Base-by-base conservation (phyloP, 371 early-diverging fungal genomes). In the Mycotypha africana region DNA sequence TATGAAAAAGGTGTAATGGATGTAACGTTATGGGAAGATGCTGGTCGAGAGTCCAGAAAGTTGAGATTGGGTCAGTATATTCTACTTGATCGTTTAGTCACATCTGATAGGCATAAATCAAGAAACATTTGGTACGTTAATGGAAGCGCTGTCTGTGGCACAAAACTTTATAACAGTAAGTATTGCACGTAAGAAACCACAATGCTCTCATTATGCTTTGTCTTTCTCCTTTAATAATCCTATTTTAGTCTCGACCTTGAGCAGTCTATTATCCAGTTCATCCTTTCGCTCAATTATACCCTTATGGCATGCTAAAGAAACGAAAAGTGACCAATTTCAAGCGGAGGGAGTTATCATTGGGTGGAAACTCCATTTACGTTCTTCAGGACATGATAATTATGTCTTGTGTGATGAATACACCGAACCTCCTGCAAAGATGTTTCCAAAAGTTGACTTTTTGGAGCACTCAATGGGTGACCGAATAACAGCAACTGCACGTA, bases 21-120 rank as follows among this genome's bases (percentile, higher is more conserved):
- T 35, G 52, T 71, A 28, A 67, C 67, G 11, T 44, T 71, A 9
- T 71, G 72, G 70, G 70, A 66, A 25, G 45, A 58, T 21, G 49
- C 57, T 9, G 70, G 70, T 1, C 53, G 49, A 33, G 45, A 41
- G 42, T 50, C 59, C 28, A 37, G 55, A 5, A 38, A 45, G 28
- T 31, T 67, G n/a, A 58, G 56, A 34, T 40, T 53, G 8, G 68
- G 68, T 0, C 63, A 67, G 17, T 60, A 62, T 33, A 54, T 62
- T 6, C 28, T 71, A 8, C 36, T 71, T 22, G 57, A 65, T 15
- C 52, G 57, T 2, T 42, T 70, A 9, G 52, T 54, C 2, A 70
- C 70, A 12, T 67, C 67, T n/a, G 40, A 42, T 16, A 32, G 37
- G 26, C 57, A 60, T 28, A 45, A 40, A 15, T 25, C 53, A 4